Conservation (phyloP, 1,139 yeast species). For the Meyerozyma sp. region DNA sequence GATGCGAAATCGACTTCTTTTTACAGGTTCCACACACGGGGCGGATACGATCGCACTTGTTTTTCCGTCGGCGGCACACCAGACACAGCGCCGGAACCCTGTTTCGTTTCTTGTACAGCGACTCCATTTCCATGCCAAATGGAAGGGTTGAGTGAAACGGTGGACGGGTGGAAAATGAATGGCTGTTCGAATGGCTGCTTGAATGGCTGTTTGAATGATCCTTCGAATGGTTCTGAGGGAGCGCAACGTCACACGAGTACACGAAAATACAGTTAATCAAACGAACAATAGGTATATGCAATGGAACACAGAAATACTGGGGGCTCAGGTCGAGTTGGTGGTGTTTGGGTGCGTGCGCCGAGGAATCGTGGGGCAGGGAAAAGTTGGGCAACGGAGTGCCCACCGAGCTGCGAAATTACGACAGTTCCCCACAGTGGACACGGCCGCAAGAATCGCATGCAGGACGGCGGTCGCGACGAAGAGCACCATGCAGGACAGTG, state of each 20-base stretch:
- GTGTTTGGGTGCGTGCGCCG: not conserved
- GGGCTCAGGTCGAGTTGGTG: not conserved
- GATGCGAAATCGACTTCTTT: slow-evolving; percentile 67
- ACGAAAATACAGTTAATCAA: too few relatives aligned
- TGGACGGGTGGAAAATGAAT: too few relatives aligned
- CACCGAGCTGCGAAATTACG: not conserved
- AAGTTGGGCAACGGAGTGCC: not conserved
- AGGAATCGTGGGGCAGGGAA: not conserved
- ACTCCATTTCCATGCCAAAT: slow-evolving; percentile 15
- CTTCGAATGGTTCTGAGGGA: too few relatives aligned
- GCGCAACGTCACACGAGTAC: too few relatives aligned
- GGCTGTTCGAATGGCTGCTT: too few relatives aligned
- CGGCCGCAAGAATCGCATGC: too few relatives aligned
- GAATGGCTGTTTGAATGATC: too few relatives aligned
- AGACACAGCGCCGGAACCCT: slow-evolving; percentile 43
- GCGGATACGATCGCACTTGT: slow-evolving; percentile 54
- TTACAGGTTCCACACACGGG: slow-evolving; percentile 74
- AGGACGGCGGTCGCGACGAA: too few relatives aligned
- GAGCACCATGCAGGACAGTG: too few relatives aligned
- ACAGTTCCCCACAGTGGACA: not conserved
- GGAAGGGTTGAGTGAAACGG: too few relatives aligned
- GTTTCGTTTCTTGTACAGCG: slow-evolving; percentile 34
- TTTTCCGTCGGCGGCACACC: slow-evolving; percentile 42
- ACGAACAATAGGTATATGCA: too few relatives aligned
- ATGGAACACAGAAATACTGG: not conserved